phyloP scores from a whole-genome alignment of 2,329 filamentous ascomycete species.

The Zalaria obscura region DNA sequence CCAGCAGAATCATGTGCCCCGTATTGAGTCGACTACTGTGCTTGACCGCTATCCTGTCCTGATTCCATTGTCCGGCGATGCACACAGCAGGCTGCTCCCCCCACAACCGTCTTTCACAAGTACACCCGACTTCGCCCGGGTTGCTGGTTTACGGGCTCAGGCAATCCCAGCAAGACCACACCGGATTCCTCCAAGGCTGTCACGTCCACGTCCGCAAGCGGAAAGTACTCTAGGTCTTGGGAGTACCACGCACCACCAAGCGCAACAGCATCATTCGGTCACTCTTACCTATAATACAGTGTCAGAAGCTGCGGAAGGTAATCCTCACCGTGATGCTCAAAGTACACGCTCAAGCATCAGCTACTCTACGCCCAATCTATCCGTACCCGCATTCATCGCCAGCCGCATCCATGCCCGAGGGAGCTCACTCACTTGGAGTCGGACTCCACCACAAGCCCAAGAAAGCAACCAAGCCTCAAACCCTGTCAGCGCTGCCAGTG shows the following conservation, averaged over 20 bases:
- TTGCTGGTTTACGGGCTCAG: no score
- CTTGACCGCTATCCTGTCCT: conserved; percentile 4
- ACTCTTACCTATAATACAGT: no score
- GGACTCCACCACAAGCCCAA: not conserved
- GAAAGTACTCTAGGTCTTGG: no score
- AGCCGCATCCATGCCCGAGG: conserved; percentile 5
- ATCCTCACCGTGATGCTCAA: not conserved
- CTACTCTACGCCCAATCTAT: conserved; percentile 12
- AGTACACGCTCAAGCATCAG: conserved; percentile 8
- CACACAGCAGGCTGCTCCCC: not conserved
- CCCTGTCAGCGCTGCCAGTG: conserved; percentile 9
- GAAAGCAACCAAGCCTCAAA: conserved; percentile 1
- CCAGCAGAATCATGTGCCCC: no score
- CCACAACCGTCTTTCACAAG: no score
- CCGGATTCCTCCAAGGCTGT: no score
- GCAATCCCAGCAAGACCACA: no score
- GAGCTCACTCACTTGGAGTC: conserved; percentile 9
- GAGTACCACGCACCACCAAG: no score
- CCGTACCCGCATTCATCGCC: conserved; percentile 1
- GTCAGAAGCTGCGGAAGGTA: no score
- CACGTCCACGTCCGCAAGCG: no score
- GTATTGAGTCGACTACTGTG: conserved; percentile 1
- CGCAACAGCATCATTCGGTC: no score
- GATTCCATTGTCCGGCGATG: not conserved
- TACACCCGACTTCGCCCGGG: no score